Evolutionary conservation across 1,284 basidiomycete species (phyloP).

Genomic region (Vanrija humicola): DNA sequence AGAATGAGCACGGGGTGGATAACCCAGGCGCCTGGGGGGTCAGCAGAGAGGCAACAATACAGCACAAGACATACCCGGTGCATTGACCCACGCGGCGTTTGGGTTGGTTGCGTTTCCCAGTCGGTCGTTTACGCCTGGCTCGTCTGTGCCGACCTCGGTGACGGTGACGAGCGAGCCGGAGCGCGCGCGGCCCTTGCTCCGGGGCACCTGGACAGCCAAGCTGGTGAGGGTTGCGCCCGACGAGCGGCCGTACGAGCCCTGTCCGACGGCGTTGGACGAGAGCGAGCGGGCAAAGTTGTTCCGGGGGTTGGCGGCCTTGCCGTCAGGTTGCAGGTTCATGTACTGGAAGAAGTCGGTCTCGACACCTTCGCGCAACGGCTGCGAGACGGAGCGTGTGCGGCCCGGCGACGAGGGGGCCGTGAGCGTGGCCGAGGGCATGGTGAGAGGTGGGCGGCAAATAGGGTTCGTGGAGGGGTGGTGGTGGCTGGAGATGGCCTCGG

Average conservation of each 20-base stretch:
- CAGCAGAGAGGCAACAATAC: not conserved
- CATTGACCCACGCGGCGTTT: conserved; percentile 98
- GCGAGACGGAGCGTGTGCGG: conserved; percentile 42
- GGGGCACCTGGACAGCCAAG: not conserved
- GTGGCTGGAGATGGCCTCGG: not conserved
- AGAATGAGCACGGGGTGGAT: conserved; percentile 94
- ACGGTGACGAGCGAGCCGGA: conserved; percentile 66
- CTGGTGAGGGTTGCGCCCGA: conserved; percentile 3
- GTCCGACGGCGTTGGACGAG: not conserved
- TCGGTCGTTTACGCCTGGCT: conserved; percentile 67
- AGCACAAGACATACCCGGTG: conserved; percentile 67
- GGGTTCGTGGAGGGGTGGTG: not conserved
- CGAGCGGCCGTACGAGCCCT: conserved; percentile 6
- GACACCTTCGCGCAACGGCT: conserved; percentile 42
- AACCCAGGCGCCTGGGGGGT: conserved; percentile 79
- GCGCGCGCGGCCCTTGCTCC: conserved; percentile 13
- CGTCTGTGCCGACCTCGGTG: conserved; percentile 74
- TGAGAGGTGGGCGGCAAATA: not conserved
- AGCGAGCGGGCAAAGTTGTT: conserved; percentile 6
- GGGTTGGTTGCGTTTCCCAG: conserved; percentile 78
- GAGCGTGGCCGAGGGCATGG: conserved; percentile 28
- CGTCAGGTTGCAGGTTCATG: not conserved
- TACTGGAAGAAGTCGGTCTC: conserved; percentile 24
- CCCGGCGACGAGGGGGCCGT: conserved; percentile 29
- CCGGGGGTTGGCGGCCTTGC: conserved; percentile 6